Evolutionary conservation across 2,329 filamentous ascomycete genomes (phyloP).

Genomic region (Dothistroma pini): DNA sequence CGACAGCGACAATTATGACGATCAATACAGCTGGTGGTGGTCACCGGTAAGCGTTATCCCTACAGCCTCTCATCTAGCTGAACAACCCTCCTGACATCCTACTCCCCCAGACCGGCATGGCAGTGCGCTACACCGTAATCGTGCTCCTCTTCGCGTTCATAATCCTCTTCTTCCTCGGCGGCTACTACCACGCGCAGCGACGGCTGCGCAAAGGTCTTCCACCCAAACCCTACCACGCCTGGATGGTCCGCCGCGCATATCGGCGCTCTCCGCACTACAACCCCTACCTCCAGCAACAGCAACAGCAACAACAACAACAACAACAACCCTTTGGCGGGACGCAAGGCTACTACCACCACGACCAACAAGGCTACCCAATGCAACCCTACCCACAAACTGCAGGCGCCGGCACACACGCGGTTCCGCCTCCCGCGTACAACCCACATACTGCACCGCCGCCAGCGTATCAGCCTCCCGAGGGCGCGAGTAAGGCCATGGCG

Average conservation of each 20-base stretch:
- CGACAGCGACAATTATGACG: background rate
- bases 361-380: conserved; percentile 24
- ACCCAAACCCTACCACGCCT: conserved; percentile 66
- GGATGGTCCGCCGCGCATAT: conserved; percentile 31
- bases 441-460: conserved; percentile 32
- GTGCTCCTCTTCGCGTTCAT: conserved; percentile 57
- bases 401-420: conserved; percentile 17
- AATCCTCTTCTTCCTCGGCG: conserved; percentile 60
- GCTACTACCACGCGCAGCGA: conserved; percentile 66
- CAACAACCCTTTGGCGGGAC: no score
- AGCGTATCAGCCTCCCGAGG: conserved; percentile 35
- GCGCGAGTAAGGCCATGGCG: conserved; percentile 34
- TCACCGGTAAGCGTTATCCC: conserved; percentile 20
- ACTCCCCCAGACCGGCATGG: conserved; percentile 38
- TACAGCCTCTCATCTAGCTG: background rate
- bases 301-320: no score
- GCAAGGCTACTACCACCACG: conserved; percentile 17
- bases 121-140: conserved; percentile 70
- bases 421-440: conserved; percentile 36
- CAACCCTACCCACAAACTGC: conserved; percentile 29
- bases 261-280: conserved; percentile 9
- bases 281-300: conserved; percentile 18
- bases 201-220: conserved; percentile 63
- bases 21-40: conserved; percentile 26
- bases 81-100: conserved; percentile 1